Evolutionary conservation across 352 stramenopile species (phyloP).

Genomic region (Pythium plurisporium): DNA sequence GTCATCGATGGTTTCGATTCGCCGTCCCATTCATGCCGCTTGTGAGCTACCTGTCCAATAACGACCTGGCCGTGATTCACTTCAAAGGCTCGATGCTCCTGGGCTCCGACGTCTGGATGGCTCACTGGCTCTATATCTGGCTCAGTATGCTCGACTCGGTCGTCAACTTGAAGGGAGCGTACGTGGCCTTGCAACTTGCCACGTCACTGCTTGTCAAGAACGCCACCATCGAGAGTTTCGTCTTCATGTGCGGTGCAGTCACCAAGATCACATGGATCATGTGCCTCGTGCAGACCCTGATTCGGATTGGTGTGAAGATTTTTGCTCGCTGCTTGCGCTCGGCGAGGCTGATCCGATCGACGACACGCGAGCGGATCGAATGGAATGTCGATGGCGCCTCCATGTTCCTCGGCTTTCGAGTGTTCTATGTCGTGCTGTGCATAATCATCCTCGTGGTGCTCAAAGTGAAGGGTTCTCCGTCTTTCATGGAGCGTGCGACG

Average conservation of each 20-base stretch:
- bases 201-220: conserved; percentile 20
- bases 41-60: too few relatives aligned
- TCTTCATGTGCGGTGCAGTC: conserved; percentile 19
- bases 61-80: background rate
- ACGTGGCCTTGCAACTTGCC: conserved; percentile 14
- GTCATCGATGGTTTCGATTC: background rate
- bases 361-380: conserved; percentile 19
- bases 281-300: conserved; percentile 19
- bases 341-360: background rate
- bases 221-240: conserved; percentile 17
- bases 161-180: conserved; percentile 2
- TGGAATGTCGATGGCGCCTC: conserved; percentile 29
- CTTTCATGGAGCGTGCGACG: conserved; percentile 44
- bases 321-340: conserved; percentile 25
- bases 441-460: conserved; percentile 44
- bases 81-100: conserved; percentile 7
- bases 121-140: conserved; percentile 26
- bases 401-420: conserved; percentile 42
- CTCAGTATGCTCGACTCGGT: conserved; percentile 20
- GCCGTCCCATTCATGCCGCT: conserved; percentile 4
- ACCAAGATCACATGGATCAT: conserved; percentile 24
- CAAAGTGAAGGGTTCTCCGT: conserved; percentile 29
- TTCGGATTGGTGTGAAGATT: conserved; percentile 31
- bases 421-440: conserved; percentile 39
- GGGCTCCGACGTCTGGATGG: conserved; percentile 25